Base-by-base conservation (phyloP, 1,139 yeast species). In the Debaryomycetaceae sp. region DNA sequence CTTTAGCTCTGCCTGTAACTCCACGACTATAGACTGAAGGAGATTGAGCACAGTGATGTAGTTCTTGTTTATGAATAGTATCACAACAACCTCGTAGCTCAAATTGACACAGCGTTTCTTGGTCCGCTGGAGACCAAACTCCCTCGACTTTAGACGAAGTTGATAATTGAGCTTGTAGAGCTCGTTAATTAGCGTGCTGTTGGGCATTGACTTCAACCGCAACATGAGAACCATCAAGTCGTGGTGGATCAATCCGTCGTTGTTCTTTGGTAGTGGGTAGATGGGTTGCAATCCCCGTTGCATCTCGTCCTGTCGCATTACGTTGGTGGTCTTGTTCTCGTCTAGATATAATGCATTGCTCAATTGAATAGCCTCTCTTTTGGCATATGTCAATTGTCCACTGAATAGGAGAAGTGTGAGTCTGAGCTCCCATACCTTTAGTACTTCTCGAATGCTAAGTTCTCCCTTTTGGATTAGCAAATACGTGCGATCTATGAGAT, bases 101-200 rank as follows among this genome's bases (percentile, higher is more conserved):
- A 69, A 52, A 45, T 66, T 68, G 39, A 57, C 56, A 41, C 70
- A 52, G 24, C 59, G 58, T 30, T 30, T 27, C 31, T 27, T 27
- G 11, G 31, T 27, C 31, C 11, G 31, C 27, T 30, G 6, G 13
- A 41, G 24, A 5, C 44, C 41, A 39, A 57, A 38, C 35, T 42
- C 24, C 13, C 24, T 35, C 37, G 37, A 30, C 31, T 44, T 34
- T 37, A 72, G 53, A 34, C 78, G 48, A 36, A 68, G 48, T 46
- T 71, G 77, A 48, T 72, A 72, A 37, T 67, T 63, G 27, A 72
- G 55, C 50, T 72, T 71, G 55, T 71, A 72, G 39, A 70, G 51
- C 45, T 73, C 78, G 45, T 70, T 70, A 35, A 70, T 62, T 27
- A 71, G 51, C 34, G 58, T 58, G 53, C 69, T 42, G 45, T 63